Percentiles rank a stretch among this genome's conserved stretches.
Evolutionary conservation across 495 filamentous ascomycete species (phyloP).

Genomic region (Neurospora hispaniola): DNA sequence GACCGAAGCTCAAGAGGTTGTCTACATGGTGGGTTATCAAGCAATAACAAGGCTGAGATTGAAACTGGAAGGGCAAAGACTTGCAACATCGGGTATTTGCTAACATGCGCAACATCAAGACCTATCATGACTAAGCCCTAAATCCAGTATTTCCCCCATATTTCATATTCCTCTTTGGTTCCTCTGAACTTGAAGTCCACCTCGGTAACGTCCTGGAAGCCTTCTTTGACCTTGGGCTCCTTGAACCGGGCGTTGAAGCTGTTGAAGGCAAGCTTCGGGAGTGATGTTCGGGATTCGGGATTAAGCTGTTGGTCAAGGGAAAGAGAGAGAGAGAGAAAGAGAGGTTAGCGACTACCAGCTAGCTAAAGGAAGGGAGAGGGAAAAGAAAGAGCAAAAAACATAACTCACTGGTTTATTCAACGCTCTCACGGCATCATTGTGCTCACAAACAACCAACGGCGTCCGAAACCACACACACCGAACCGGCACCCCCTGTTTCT

Average conservation of each 20-base stretch:
- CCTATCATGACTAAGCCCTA: conserved; percentile 16
- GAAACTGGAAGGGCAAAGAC: too few species aligned
- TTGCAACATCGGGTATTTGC: not conserved
- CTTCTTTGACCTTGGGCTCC: conserved; percentile 62
- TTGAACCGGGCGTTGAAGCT: conserved; percentile 59
- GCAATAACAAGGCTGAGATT: not conserved
- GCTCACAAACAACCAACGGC: conserved; percentile 60
- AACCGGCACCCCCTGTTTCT: conserved; percentile 58
- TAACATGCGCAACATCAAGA: not conserved
- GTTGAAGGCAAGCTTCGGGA: conserved; percentile 73
- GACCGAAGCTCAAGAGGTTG: not conserved
- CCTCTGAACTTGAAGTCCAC: conserved; percentile 50
- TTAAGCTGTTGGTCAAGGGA: conserved; percentile 40
- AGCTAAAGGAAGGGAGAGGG: not conserved
- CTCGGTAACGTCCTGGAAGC: conserved; percentile 68
- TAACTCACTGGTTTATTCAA: conserved; percentile 42
- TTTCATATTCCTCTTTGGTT: conserved; percentile 41
- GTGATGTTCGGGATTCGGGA: conserved; percentile 61
- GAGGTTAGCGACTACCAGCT: too few species aligned
- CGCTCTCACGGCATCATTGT: conserved; percentile 80
- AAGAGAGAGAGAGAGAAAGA: too few species aligned
- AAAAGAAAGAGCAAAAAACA: conserved; percentile 4
- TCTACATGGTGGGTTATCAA: not conserved
- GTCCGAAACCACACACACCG: conserved; percentile 82
- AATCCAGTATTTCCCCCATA: conserved; percentile 69